These are phyloP conservation scores for Plasmodium vivax DNA, from an alignment of 169 alveolate species.

Conservation along the genomic window DNA sequence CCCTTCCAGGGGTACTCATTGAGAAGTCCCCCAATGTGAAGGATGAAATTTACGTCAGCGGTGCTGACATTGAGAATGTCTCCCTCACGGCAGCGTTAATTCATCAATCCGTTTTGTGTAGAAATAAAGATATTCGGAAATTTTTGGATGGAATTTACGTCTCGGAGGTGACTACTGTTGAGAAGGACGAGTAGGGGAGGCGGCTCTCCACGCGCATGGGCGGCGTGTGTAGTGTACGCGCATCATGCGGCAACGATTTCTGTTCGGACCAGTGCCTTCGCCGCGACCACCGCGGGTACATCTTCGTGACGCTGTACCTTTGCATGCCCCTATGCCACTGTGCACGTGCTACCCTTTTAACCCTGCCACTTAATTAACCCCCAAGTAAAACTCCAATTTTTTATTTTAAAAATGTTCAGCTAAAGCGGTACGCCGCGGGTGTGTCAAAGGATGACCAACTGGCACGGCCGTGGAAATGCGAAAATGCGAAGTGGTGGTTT, in stretches of 20 bases:
- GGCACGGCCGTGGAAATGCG: neutral
- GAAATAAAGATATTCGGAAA: constrained; percentile 98
- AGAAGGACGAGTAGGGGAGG: constrained; percentile 84
- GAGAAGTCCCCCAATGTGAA: constrained; percentile 94
- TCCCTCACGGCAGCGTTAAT: constrained; percentile 98
- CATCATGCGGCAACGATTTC: neutral
- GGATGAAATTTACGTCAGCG: constrained; percentile 97
- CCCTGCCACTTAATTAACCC: neutral
- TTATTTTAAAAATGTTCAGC: neutral
- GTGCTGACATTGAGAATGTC: constrained; percentile 97
- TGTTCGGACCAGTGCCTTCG: neutral
- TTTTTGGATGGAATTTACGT: constrained; percentile 99
- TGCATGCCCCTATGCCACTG: neutral
- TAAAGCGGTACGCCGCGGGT: neutral
- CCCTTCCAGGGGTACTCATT: constrained; percentile 94
- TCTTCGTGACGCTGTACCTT: neutral
- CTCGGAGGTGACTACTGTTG: constrained; percentile 94
- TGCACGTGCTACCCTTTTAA: neutral
- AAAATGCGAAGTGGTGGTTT: neutral
- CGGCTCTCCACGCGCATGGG: neutral
- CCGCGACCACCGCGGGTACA: neutral
- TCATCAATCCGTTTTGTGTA: constrained; percentile 97
- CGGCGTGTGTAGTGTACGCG: neutral
- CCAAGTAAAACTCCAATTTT: neutral
- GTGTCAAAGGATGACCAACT: neutral